These are phyloP conservation scores for Scenedesmus sp. DNA, from an alignment of 163 green algal species.

Conservation along the genomic window DNA sequence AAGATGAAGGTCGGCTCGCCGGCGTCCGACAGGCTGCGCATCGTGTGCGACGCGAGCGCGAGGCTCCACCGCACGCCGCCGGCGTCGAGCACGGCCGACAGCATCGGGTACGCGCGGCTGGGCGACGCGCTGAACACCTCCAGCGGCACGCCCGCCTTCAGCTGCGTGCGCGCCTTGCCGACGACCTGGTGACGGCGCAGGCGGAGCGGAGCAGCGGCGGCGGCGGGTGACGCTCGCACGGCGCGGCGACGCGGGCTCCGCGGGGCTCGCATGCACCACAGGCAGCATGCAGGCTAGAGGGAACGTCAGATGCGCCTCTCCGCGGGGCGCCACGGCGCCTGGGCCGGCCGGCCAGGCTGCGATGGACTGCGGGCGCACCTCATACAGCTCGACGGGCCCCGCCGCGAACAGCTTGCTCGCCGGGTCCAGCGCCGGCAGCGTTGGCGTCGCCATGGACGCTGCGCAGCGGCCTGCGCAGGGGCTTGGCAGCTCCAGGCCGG, in stretches of 20 bases:
- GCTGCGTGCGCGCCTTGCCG: neutral
- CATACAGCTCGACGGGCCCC: neutral
- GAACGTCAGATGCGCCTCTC: neutral
- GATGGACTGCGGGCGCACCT: neutral
- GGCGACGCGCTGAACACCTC: neutral
- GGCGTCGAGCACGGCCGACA: slow-evolving; percentile 17
- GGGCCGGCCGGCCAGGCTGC: neutral
- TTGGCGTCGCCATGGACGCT: neutral
- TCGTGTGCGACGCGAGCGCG: slow-evolving; percentile 9
- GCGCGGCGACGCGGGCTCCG: neutral
- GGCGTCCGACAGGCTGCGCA: slow-evolving; percentile 14
- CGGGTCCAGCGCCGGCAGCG: neutral
- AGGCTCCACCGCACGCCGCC: slow-evolving; percentile 4
- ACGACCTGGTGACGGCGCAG: neutral
- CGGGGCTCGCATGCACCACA: neutral
- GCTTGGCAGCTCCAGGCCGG: neutral
- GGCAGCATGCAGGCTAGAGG: neutral
- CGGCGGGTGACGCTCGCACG: neutral
- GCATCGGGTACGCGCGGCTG: slow-evolving; percentile 21
- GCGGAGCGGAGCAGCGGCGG: neutral
- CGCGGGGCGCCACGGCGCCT: neutral
- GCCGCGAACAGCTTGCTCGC: neutral
- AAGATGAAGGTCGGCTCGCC: slow-evolving; percentile 43
- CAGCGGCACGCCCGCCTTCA: neutral
- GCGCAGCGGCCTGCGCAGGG: neutral